These are phyloP conservation scores for Solanum clarkiae DNA, from an alignment of 257 asterid species.

Conservation along the genomic window DNA sequence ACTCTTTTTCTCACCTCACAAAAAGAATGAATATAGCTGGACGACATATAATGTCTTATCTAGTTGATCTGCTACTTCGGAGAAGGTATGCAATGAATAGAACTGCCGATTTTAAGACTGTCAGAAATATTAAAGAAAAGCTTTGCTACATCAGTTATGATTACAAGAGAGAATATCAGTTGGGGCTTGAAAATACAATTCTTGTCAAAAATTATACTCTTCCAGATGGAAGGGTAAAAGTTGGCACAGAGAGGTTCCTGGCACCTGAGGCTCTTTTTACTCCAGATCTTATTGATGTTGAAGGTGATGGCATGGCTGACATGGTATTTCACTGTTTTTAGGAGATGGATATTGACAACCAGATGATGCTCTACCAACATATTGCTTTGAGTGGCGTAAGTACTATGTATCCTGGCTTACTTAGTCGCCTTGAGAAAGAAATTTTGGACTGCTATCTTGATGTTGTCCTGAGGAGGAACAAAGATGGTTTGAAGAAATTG, in stretches of 20 bases:
- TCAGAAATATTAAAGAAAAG: constrained; percentile 90
- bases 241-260: constrained; percentile 92
- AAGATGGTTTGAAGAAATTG: constrained; percentile 93
- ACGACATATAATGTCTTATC: constrained; percentile 89
- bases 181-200: constrained; percentile 95
- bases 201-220: constrained; percentile 95
- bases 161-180: constrained; percentile 94
- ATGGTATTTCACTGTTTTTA: constrained; percentile 98
- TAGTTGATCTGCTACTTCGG: constrained; percentile 77
- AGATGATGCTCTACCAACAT: constrained; percentile 98
- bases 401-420: constrained; percentile 97
- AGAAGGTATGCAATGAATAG: constrained; percentile 90
- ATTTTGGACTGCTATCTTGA: constrained; percentile 90
- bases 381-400: constrained; percentile 97
- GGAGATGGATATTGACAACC: constrained; percentile 97
- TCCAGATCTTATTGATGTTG: constrained; percentile 95
- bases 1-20: constrained; percentile 96
- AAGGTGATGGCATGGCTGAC: constrained; percentile 99
- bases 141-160: constrained; percentile 93
- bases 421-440: constrained; percentile 98
- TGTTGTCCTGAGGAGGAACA: constrained; percentile 87
- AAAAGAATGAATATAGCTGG: constrained; percentile 97
- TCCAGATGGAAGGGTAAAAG: constrained; percentile 98
- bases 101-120: constrained; percentile 92
- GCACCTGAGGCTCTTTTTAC: constrained; percentile 98